Conservation (phyloP, 164 flowering plant genomes). For the Berberis vulgaris region DNA sequence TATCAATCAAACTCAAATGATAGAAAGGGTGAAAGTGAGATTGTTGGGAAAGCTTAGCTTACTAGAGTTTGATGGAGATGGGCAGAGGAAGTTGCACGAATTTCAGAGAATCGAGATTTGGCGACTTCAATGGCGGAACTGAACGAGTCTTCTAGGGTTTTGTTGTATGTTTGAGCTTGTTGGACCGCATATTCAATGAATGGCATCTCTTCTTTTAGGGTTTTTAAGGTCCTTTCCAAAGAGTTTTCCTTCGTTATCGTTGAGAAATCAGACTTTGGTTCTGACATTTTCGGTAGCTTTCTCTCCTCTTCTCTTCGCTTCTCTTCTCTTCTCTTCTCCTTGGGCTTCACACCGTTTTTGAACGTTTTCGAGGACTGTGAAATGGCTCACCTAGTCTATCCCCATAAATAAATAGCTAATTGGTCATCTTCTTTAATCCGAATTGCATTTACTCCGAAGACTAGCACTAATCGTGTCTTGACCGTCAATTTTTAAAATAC, state of each 20-base stretch:
- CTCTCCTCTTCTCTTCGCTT: conserved; percentile 5
- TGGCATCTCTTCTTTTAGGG: conserved; percentile 17
- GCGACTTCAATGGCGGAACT: conserved; percentile 37
- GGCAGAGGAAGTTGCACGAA: conserved; percentile 55
- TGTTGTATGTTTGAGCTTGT: conserved; percentile 43
- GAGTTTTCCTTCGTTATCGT: not conserved
- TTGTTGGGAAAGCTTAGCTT: conserved; percentile 5
- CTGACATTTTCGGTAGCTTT: too few relatives aligned
- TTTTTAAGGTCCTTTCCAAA: conserved; percentile 1
- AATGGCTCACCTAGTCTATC: not conserved
- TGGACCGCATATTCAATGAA: conserved; percentile 69
- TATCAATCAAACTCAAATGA: not conserved
- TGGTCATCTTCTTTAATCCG: too few relatives aligned
- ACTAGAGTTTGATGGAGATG: conserved; percentile 62
- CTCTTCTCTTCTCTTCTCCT: conserved; percentile 6
- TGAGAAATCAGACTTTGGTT: not conserved
- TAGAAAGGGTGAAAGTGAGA: not conserved
- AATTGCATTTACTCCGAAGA: too few relatives aligned
- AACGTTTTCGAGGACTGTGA: not conserved
- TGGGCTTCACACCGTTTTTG: conserved; percentile 8
- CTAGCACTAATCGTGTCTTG: too few relatives aligned
- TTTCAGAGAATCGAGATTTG: conserved; percentile 56
- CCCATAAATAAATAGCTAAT: too few relatives aligned
- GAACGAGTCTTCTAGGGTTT: conserved; percentile 30
- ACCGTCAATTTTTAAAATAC: too few relatives aligned